Conservation (phyloP, 139 green algal genomes). For the Pleodorina starrii region DNA sequence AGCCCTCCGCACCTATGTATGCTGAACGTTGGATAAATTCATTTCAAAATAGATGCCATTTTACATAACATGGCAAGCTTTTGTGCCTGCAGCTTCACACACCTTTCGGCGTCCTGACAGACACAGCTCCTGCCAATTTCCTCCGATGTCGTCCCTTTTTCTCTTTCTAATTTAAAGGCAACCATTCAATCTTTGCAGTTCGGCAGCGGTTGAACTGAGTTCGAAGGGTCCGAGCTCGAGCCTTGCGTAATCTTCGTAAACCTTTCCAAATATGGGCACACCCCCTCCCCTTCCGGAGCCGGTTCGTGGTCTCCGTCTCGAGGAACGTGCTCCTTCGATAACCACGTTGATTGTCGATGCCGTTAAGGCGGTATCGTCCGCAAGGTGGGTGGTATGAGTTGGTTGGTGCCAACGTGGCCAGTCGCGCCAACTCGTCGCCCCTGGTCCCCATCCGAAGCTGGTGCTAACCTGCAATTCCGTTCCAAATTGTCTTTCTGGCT, state of each 20-base stretch:
- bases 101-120: not conserved
- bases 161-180: not conserved
- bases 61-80: too few species aligned
- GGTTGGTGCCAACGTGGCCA: not conserved
- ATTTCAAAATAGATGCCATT: too few species aligned
- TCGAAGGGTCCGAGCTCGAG: not conserved
- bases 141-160: not conserved
- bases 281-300: conserved; percentile 17
- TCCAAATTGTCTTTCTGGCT: not conserved
- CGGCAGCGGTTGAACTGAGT: not conserved
- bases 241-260: conserved; percentile 36
- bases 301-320: conserved; percentile 13
- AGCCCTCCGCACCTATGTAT: not conserved
- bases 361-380: not conserved
- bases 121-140: not conserved
- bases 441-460: too few species aligned
- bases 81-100: not conserved
- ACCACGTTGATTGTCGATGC: conserved; percentile 17
- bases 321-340: conserved; percentile 35
- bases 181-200: not conserved
- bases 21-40: not conserved
- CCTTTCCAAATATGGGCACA: not conserved
- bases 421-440: too few species aligned
- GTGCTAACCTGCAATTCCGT: not conserved
- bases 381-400: not conserved